Evolutionary conservation across 495 filamentous ascomycete genomes (phyloP), one percentile per base, ranked within the genome.

Genomic region (Collariella sp.): DNA sequence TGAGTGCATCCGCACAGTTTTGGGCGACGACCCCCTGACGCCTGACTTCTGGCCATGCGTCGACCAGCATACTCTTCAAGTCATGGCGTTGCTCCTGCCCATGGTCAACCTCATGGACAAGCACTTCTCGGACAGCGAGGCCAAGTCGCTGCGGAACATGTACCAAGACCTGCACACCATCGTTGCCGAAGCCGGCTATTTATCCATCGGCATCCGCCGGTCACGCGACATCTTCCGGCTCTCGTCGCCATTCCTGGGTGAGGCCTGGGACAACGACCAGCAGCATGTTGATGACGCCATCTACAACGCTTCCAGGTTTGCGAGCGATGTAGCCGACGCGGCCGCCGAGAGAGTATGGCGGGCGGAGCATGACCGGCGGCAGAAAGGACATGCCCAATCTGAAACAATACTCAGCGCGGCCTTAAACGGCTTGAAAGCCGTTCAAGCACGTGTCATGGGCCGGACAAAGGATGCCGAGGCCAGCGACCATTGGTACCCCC

Each of bases 191-290:
- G 74, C 76, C 0, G 75, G 64, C 1, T 67, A 71, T 54, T 61
- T 77, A 7, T 70, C 72, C 26, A 51, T 79, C 44, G 68, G 62
- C 54, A 73, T 69, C 52, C 67, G 72, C 36, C 50, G 71, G 46
- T 79, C 76, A 0, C 62, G 61, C 7, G 65, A 70, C 42, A 72
- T 78, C 56, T 77, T 78, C 61, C 70, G 68, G 45, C 60, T 75
- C 58, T 50, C 61, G 1, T 65, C 62, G 40, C 65, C 72, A 0
- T 57, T 63, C 2, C 71, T 70, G 7, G 73, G 73, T 33, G 64
- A 68, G 19, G 44, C 54, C 5, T 75, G 72, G 64, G 70, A 74
- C 16, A 42, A 61, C 0, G 65, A 71, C 23, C 67, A 74, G 16
- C 24, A 57, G 13, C 61, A 69, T 40, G 52, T 71, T 18, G 72